Percentiles rank a stretch among this genome's conserved stretches.
These are phyloP conservation scores for Apophysomyces trapeziformis DNA, from an alignment of 371 early-diverging fungal genomes.

Conservation along the genomic window DNA sequence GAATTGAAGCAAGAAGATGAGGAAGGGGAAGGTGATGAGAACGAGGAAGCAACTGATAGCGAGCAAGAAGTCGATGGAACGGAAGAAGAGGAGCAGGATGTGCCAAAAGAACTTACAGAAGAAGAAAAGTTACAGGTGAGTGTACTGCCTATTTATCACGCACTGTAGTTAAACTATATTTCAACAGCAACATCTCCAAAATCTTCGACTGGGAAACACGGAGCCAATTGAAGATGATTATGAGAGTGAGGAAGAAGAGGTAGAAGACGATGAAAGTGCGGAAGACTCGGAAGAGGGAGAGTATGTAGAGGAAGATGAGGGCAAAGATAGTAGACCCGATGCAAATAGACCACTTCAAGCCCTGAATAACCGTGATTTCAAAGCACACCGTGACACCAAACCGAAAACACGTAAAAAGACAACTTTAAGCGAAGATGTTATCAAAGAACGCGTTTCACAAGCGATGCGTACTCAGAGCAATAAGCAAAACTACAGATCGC, in stretches of 20 bases:
- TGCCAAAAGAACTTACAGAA: conserved; percentile 30
- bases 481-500: conserved; percentile 34
- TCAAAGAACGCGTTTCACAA: conserved; percentile 64
- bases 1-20: conserved; percentile 47
- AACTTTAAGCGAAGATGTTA: conserved; percentile 50
- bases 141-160: not conserved
- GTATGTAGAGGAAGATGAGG: conserved; percentile 35
- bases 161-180: not conserved
- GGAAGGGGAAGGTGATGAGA: conserved; percentile 37
- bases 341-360: conserved; percentile 29
- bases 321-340: conserved; percentile 9
- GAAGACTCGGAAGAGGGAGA: conserved; percentile 33
- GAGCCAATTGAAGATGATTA: conserved; percentile 40
- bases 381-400: conserved; percentile 58
- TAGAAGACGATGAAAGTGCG: conserved; percentile 35
- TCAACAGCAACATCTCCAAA: conserved; percentile 24
- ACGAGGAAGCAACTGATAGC: conserved; percentile 30
- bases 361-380: conserved; percentile 60
- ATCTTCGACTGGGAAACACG: conserved; percentile 49
- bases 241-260: conserved; percentile 28
- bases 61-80: conserved; percentile 42
- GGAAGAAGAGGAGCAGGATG: conserved; percentile 34
- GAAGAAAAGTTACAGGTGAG: conserved; percentile 29
- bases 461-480: conserved; percentile 45
- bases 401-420: conserved; percentile 34